phyloP scores from a whole-genome alignment of 352 stramenopile species.

The Phytophthora rubi region DNA sequence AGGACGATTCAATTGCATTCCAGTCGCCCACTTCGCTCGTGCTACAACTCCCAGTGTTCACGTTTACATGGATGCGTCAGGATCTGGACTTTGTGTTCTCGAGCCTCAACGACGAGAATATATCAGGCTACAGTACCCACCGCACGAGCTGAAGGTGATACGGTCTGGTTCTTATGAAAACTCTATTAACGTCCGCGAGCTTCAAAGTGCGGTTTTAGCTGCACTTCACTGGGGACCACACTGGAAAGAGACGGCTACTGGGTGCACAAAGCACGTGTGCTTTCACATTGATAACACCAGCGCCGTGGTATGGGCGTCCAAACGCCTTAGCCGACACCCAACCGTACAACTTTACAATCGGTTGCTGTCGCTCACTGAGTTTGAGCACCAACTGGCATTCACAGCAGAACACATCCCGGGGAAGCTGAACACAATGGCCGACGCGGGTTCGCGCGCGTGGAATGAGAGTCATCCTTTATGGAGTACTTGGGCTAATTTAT shows the following conservation, averaged over 20 bases:
- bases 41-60: constrained; percentile 4
- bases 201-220: constrained; percentile 17
- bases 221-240: too few species aligned
- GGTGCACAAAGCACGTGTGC: too few species aligned
- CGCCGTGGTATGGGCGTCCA: too few species aligned
- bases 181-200: constrained; percentile 5
- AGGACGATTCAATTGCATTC: constrained; percentile 9
- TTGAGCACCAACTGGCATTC: constrained; percentile 14
- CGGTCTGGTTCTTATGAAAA: too few species aligned
- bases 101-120: constrained; percentile 14
- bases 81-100: constrained; percentile 20
- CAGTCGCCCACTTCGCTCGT: constrained; percentile 6
- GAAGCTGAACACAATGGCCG: constrained; percentile 19
- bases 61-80: constrained; percentile 28
- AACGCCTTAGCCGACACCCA: too few species aligned
- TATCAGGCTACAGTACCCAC: constrained; percentile 10
- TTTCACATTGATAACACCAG: too few species aligned
- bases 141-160: background rate
- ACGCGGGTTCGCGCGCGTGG: constrained; percentile 12
- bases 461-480: too few species aligned
- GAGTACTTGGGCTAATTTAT: too few species aligned
- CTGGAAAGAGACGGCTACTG: too few species aligned
- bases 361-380: constrained; percentile 21
- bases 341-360: constrained; percentile 18
- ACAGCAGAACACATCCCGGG: constrained; percentile 30